Percentiles rank a stretch among this genome's conserved stretches.
Conservation (phyloP, 2,329 filamentous ascomycete genomes). For the Fulvia fulva region DNA sequence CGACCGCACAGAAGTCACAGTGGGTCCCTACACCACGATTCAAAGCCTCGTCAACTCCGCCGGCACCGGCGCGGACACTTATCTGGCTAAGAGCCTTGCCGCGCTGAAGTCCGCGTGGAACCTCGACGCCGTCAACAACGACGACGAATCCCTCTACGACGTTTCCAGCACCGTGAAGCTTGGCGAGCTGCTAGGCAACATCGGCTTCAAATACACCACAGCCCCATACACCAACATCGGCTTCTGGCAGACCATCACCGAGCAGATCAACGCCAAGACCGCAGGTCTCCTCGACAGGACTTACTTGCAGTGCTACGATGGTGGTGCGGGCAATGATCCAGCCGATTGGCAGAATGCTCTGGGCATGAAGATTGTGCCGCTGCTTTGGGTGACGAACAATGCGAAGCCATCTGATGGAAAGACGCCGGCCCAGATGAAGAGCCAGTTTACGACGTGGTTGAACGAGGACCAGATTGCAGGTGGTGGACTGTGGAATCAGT, state of each 20-base stretch:
- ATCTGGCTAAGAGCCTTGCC: not conserved
- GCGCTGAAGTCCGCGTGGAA: conserved; percentile 1
- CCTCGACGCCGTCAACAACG: conserved; percentile 6
- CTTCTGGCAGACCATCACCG: not conserved
- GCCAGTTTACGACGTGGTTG: not conserved
- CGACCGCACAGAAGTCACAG: not conserved
- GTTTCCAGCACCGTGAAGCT: not conserved
- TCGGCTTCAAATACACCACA: conserved; percentile 2
- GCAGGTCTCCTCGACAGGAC: not conserved
- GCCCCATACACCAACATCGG: conserved; percentile 4
- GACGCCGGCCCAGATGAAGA: not conserved
- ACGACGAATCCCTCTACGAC: conserved; percentile 5
- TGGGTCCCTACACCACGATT: not conserved
- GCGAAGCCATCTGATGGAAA: not conserved
- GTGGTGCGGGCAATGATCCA: conserved; percentile 2
- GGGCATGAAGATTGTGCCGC: not conserved
- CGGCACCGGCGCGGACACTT: not conserved
- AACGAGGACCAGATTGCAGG: not conserved
- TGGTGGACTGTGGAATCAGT: conserved; percentile 5
- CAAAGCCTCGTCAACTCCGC: not conserved
- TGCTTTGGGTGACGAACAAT: conserved; percentile 5
- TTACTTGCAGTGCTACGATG: conserved; percentile 8
- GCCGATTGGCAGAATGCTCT: not conserved
- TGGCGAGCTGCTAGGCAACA: not conserved
- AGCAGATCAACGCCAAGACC: not conserved